phyloP scores from a whole-genome alignment of 441 rosid species.

The Biscutella laevigata region DNA sequence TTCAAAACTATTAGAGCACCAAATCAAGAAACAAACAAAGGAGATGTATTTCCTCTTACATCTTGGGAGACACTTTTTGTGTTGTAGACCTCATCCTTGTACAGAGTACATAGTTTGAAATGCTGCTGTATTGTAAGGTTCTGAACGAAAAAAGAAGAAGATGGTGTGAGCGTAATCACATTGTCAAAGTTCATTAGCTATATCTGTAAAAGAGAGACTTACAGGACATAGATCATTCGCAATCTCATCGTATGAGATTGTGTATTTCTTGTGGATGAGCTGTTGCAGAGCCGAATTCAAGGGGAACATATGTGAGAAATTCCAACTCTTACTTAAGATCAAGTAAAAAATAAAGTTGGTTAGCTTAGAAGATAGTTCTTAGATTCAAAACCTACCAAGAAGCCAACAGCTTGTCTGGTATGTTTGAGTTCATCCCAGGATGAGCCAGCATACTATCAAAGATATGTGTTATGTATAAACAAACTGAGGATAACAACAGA shows the following conservation, averaged over 20 bases:
- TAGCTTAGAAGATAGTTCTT: background rate
- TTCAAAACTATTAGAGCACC: no score
- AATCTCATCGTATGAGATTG: conserved; percentile 93
- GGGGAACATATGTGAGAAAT: background rate
- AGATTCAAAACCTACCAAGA: conserved; percentile 58
- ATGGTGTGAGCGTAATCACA: background rate
- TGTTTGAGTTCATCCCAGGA: conserved; percentile 97
- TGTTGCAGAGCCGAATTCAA: conserved; percentile 27
- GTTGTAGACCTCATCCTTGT: conserved; percentile 97
- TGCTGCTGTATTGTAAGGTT: conserved; percentile 91
- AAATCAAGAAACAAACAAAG: no score
- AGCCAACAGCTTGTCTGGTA: conserved; percentile 94
- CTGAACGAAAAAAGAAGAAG: conserved; percentile 34
- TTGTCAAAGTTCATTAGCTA: background rate
- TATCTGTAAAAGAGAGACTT: conserved; percentile 21
- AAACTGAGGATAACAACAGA: background rate
- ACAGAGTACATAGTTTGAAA: conserved; percentile 87
- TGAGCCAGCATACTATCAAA: conserved; percentile 67
- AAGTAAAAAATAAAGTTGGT: background rate
- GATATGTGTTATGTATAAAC: conserved; percentile 3
- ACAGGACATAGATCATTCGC: conserved; percentile 90
- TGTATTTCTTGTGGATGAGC: conserved; percentile 95
- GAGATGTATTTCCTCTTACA: conserved; percentile 38
- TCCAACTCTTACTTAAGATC: background rate
- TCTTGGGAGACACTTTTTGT: conserved; percentile 86